Conservation (phyloP, 1,139 yeast species). For the Debaryomyces udenii region DNA sequence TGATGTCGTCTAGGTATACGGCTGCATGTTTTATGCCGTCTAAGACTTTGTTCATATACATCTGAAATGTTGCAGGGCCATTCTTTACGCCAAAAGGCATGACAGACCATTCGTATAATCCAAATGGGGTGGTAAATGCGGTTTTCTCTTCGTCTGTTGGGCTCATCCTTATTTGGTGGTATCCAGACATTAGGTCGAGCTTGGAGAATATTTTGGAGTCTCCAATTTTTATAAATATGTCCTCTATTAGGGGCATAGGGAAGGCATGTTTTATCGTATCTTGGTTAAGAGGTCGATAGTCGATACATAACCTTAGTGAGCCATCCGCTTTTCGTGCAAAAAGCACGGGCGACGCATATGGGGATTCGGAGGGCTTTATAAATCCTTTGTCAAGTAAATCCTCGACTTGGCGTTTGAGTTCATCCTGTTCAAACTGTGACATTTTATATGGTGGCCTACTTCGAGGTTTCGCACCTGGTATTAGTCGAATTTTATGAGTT, state of each 20-base stretch:
- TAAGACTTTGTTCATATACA: slow-evolving; percentile 17
- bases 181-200: slow-evolving; percentile 20
- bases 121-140: slow-evolving; percentile 17
- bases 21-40: slow-evolving; percentile 17
- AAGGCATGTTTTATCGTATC: slow-evolving; percentile 4
- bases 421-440: background rate
- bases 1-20: slow-evolving; percentile 28
- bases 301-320: slow-evolving; percentile 2
- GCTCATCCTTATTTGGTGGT: slow-evolving; percentile 17
- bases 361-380: slow-evolving; percentile 1
- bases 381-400: background rate
- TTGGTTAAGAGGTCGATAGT: slow-evolving; percentile 1
- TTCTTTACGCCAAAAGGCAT: slow-evolving; percentile 23
- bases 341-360: slow-evolving; percentile 4
- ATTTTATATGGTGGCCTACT: slow-evolving; percentile 3
- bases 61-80: slow-evolving; percentile 17
- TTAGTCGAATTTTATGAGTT: background rate
- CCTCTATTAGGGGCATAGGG: slow-evolving; percentile 5
- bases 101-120: slow-evolving; percentile 20
- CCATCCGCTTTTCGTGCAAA: slow-evolving; percentile 3
- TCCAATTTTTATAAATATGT: slow-evolving; percentile 19
- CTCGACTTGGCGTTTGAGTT: slow-evolving; percentile 1
- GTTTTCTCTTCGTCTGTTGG: slow-evolving; percentile 17
- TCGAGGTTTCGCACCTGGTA: slow-evolving; percentile 2
- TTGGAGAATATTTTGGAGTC: slow-evolving; percentile 14